Base-by-base conservation (phyloP, 176 grass and related monocot species). In the Aegilops umbellulata region DNA sequence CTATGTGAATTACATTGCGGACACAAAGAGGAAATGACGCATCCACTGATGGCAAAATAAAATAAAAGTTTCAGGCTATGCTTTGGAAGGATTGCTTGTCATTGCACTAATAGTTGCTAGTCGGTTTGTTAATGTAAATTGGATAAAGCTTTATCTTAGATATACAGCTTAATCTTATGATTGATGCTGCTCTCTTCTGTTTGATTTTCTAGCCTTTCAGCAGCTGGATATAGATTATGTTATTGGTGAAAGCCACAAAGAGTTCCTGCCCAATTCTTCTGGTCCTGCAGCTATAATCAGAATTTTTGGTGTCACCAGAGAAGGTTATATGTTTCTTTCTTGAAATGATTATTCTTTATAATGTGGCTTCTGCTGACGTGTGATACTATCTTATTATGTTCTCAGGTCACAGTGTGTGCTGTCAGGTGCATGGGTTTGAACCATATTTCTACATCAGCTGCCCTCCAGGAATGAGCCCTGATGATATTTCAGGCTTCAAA, bases 171-270 rank as follows among this genome's bases (percentile, higher is more conserved):
- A 20, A 77, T 78, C 83, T 77, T 41, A 46, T 63, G 23, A 47
- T 78, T 64, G 7, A 29, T 79, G 72, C 47, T 72, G 53, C 86
- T 78, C 31, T 16, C n/a, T 68, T 80, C 70, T 80, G 55, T 76
- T 86, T 42, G 25, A 71, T 74, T 80, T 75, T 79, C 78, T 90
- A 98, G 94, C 91, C 78, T 98, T 98, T 89, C 94, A 98, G 90
- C 97, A 98, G 87, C 80, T 98, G 44, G 94, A 98, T 68, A 98
- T 96, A 82, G 97, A 98, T 88, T 98, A 96, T 65, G 67, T 98
- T 68, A 96, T 98, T 64, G 94, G 97, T 46, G 94, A 88, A 86
- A 95, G 94, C 74, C 94, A 91, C 51, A 98, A 90, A 88, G 90
- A 91, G 69, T 76, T 98, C 32, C 67, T 96, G 53, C 97, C 88